Evolutionary conservation across 2,329 filamentous ascomycete species (phyloP).

Genomic region (Emericellopsis atlantica): DNA sequence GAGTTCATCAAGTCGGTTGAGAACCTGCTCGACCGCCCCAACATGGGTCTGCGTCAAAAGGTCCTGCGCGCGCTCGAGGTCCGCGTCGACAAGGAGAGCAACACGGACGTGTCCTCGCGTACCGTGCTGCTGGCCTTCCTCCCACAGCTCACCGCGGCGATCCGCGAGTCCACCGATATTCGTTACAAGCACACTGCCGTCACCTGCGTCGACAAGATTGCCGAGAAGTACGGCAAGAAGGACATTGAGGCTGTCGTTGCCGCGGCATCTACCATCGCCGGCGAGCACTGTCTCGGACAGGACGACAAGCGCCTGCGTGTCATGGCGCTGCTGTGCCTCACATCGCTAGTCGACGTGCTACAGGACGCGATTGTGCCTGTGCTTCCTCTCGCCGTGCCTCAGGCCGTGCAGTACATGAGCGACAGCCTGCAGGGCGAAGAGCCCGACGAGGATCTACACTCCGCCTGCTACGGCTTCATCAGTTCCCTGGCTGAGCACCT

Average conservation of each 20-base stretch:
- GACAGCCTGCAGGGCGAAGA: slow-evolving; percentile 41
- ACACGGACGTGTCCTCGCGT: slow-evolving; percentile 55
- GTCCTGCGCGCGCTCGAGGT: slow-evolving; percentile 70
- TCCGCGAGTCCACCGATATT: slow-evolving; percentile 59
- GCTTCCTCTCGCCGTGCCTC: slow-evolving; percentile 62
- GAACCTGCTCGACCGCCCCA: slow-evolving; percentile 62
- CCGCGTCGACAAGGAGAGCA: slow-evolving; percentile 62
- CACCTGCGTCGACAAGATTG: slow-evolving; percentile 81
- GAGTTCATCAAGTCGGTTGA: slow-evolving; percentile 88
- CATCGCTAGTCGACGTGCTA: slow-evolving; percentile 79
- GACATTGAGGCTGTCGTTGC: slow-evolving; percentile 64
- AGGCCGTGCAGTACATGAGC: slow-evolving; percentile 58
- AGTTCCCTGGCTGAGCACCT: slow-evolving; percentile 70
- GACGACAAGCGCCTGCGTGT: slow-evolving; percentile 60
- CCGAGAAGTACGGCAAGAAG: slow-evolving; percentile 91
- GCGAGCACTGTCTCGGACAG: slow-evolving; percentile 64
- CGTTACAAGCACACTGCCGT: slow-evolving; percentile 77
- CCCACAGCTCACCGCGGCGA: slow-evolving; percentile 63
- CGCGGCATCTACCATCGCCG: slow-evolving; percentile 65
- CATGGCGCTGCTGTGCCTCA: slow-evolving; percentile 78
- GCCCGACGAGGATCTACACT: slow-evolving; percentile 55
- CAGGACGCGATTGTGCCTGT: slow-evolving; percentile 77
- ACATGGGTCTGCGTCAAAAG: slow-evolving; percentile 64
- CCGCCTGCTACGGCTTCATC: slow-evolving; percentile 71
- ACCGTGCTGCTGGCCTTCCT: slow-evolving; percentile 65